Conservation (phyloP, 371 early-diverging fungal species). For the Rhizopus delemar region DNA sequence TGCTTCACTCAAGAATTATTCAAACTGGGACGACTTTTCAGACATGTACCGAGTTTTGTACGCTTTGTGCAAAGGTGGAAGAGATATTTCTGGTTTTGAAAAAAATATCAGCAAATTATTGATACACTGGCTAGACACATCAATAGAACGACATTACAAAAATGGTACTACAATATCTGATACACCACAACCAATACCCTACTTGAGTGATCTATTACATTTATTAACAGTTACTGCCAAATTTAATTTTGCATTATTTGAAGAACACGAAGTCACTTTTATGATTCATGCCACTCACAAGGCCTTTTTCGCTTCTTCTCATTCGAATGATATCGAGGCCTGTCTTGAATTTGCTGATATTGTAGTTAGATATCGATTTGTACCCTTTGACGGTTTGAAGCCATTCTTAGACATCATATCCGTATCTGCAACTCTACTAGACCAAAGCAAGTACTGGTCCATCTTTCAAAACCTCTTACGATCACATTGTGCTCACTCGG, state of each 20-base stretch:
- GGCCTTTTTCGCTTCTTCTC: slow-evolving; percentile 49
- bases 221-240: slow-evolving; percentile 64
- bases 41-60: slow-evolving; percentile 59
- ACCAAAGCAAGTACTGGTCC: slow-evolving; percentile 44
- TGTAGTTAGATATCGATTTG: slow-evolving; percentile 70
- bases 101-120: slow-evolving; percentile 64
- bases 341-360: slow-evolving; percentile 69
- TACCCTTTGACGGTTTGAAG: slow-evolving; percentile 59
- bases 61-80: slow-evolving; percentile 67
- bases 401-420: slow-evolving; percentile 63
- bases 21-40: slow-evolving; percentile 60
- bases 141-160: slow-evolving; percentile 21
- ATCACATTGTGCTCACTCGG: slow-evolving; percentile 67
- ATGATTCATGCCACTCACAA: slow-evolving; percentile 56
- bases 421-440: slow-evolving; percentile 41
- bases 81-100: slow-evolving; percentile 74
- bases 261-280: slow-evolving; percentile 58
- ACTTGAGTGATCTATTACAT: slow-evolving; percentile 56
- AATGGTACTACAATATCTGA: not conserved
- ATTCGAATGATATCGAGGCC: slow-evolving; percentile 49
- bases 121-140: slow-evolving; percentile 57
- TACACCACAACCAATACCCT: slow-evolving; percentile 22
- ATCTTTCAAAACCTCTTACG: slow-evolving; percentile 66
- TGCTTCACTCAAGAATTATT: slow-evolving; percentile 53
- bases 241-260: slow-evolving; percentile 71